A percentile compares a stretch with the other conserved stretches of the same genome.
Conservation (phyloP, 495 filamentous ascomycete genomes). For the Penicillium soppii region DNA sequence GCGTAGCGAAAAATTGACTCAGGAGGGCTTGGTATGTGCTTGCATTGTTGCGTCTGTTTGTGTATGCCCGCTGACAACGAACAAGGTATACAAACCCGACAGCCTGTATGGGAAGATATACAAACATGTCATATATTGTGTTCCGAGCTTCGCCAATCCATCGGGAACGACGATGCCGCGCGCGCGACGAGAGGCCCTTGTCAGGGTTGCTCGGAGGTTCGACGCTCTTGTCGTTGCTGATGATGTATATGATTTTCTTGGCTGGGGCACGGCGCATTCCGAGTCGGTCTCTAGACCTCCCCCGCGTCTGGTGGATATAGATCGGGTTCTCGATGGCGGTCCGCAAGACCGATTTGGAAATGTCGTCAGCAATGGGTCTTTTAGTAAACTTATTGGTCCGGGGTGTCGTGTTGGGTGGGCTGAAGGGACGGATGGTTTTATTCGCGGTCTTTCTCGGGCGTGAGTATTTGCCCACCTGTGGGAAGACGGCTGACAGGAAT, state of each 20-base stretch:
- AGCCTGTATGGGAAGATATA: conserved; percentile 57
- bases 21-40: background rate
- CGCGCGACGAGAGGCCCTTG: conserved; percentile 48
- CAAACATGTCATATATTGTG: conserved; percentile 68
- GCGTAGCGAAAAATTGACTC: background rate
- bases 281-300: conserved; percentile 21
- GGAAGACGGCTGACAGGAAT: background rate
- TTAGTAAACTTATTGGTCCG: conserved; percentile 68
- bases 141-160: conserved; percentile 69
- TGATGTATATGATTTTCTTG: conserved; percentile 77
- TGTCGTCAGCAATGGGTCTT: conserved; percentile 67
- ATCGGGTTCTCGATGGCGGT: conserved; percentile 45
- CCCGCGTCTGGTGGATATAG: conserved; percentile 66
- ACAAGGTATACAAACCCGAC: conserved; percentile 21
- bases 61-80: background rate
- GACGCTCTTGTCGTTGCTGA: conserved; percentile 68
- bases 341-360: conserved; percentile 58
- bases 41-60: background rate
- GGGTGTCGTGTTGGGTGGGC: conserved; percentile 71
- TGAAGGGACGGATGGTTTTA: conserved; percentile 58
- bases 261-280: conserved; percentile 43
- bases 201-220: conserved; percentile 57
- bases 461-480: conserved; percentile 33
- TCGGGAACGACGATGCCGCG: conserved; percentile 61
- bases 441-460: conserved; percentile 54